These are phyloP conservation scores for Fusarium sp. DNA, from an alignment of 2,329 filamentous ascomycete genomes.

Conservation along the genomic window DNA sequence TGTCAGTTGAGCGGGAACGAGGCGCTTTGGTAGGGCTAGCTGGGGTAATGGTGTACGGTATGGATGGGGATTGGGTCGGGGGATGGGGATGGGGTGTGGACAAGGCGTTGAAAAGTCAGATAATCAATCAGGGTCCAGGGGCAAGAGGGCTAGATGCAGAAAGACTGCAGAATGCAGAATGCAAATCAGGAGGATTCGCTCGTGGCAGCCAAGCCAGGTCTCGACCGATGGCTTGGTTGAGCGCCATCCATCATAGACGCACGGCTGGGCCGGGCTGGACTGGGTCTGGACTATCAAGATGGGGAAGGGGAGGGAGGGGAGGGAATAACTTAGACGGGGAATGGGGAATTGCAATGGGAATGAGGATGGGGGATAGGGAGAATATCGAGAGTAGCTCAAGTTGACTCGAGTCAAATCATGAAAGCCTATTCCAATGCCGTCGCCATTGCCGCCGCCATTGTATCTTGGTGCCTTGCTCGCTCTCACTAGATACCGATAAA, in stretches of 20 bases:
- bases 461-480: not conserved
- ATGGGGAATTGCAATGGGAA: slow-evolving; percentile 19
- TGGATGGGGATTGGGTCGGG: not conserved
- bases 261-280: slow-evolving; percentile 28
- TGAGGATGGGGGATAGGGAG: not conserved
- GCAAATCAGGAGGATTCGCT: slow-evolving; percentile 30
- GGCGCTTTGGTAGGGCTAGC: not conserved
- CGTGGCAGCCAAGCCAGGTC: slow-evolving; percentile 30
- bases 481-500: not conserved
- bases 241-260: slow-evolving; percentile 10
- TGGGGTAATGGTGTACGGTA: not conserved
- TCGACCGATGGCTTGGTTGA: slow-evolving; percentile 34
- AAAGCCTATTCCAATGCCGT: not conserved
- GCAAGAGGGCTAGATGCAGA: not conserved
- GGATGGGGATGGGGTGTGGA: not conserved
- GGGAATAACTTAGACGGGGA: slow-evolving; percentile 16
- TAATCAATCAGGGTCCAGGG: slow-evolving; percentile 13
- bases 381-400: not conserved
- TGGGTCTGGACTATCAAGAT: slow-evolving; percentile 19
- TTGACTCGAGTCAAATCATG: not conserved
- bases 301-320: slow-evolving; percentile 14
- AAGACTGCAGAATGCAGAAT: slow-evolving; percentile 28
- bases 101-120: not conserved
- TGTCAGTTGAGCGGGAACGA: slow-evolving; percentile 35
- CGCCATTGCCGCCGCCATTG: not conserved